A percentile compares a stretch with the other conserved stretches of the same genome.
Conservation (phyloP, 306 rosid species). For the Prinsepia uniflora region DNA sequence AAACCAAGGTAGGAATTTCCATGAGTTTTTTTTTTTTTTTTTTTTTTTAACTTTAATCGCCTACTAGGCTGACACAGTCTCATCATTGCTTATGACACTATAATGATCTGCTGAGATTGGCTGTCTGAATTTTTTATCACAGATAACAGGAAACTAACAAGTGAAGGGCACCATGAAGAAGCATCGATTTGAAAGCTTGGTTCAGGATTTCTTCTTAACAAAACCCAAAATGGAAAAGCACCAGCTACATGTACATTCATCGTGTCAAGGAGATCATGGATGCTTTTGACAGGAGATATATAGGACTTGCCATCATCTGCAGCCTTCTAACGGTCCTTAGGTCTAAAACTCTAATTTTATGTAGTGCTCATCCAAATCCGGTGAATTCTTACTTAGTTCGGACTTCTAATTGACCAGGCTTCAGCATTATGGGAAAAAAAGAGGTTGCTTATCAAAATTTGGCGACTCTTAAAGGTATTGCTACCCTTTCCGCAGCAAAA, state of each 20-base stretch:
- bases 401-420: slow-evolving; percentile 17
- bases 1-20: slow-evolving; percentile 52
- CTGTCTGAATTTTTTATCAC: slow-evolving; percentile 22
- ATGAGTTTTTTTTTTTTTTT: neutral
- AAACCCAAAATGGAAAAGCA: slow-evolving; percentile 26
- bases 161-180: slow-evolving; percentile 36
- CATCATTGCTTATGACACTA: neutral
- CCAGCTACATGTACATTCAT: slow-evolving; percentile 61
- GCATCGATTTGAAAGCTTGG: slow-evolving; percentile 26
- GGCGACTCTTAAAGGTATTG: neutral
- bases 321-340: slow-evolving; percentile 32
- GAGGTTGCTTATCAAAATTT: neutral
- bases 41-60: neutral
- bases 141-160: slow-evolving; percentile 43
- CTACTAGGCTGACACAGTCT: neutral
- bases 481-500: neutral
- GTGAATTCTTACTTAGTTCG: slow-evolving; percentile 19
- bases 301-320: slow-evolving; percentile 44
- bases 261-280: slow-evolving; percentile 35
- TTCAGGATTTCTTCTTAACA: slow-evolving; percentile 31
- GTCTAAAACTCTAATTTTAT: slow-evolving; percentile 41
- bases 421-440: slow-evolving; percentile 25
- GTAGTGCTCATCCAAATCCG: slow-evolving; percentile 15
- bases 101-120: slow-evolving; percentile 17
- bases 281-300: slow-evolving; percentile 49